These are phyloP conservation scores for Podaxis rugospora DNA, from an alignment of 768 basidiomycete species.

Conservation along the genomic window DNA sequence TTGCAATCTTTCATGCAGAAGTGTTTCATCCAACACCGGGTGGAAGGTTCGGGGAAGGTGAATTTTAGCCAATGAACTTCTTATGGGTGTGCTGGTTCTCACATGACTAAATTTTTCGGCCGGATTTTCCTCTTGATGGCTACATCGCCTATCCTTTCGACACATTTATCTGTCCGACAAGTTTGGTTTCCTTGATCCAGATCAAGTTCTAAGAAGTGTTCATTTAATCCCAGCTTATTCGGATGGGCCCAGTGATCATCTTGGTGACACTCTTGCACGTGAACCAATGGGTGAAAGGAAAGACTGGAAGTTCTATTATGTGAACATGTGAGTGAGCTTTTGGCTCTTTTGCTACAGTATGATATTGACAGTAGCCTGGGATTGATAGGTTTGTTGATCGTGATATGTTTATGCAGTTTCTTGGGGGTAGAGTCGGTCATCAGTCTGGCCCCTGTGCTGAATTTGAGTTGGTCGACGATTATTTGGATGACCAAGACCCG, in stretches of 20 bases:
- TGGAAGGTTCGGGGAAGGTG: too few species aligned
- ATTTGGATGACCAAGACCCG: neutral
- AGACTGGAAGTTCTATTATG: neutral
- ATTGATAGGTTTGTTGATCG: neutral
- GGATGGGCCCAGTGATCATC: neutral
- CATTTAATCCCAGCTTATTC: neutral
- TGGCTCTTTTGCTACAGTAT: neutral
- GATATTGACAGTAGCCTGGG: neutral
- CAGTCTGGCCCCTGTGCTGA: neutral
- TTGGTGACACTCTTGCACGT: neutral
- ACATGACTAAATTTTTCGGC: neutral
- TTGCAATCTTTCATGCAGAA: neutral
- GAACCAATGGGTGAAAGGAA: neutral
- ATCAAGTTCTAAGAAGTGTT: neutral
- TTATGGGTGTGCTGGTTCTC: neutral
- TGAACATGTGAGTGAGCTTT: neutral
- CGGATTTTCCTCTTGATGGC: neutral
- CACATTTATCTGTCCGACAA: neutral
- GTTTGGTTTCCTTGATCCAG: neutral
- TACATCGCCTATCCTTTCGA: neutral
- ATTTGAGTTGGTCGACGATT: neutral
- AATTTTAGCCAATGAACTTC: too few species aligned
- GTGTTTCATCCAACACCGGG: neutral
- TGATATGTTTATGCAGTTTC: neutral
- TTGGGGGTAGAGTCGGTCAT: neutral